A percentile compares a stretch with the other conserved stretches of the same genome.
Evolutionary conservation across 768 basidiomycete genomes (phyloP).

Genomic region (Xerocomus spinulosus): DNA sequence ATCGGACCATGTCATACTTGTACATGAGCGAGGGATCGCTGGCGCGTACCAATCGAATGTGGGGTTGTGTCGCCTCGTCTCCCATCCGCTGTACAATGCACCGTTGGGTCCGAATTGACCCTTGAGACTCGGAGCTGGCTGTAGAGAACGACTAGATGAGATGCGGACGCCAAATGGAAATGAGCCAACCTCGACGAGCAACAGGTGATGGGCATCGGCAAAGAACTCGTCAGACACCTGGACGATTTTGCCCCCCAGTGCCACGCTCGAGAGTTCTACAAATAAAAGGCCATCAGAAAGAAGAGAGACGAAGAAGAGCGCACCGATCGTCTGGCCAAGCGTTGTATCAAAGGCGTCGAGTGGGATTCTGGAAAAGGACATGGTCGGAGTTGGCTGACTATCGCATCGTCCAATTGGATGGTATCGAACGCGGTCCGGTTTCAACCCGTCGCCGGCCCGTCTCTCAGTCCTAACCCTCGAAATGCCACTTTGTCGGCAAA

Average conservation of each 20-base stretch:
- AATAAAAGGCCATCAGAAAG: neutral
- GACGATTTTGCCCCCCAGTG: slow-evolving; percentile 71
- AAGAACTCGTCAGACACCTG: slow-evolving; percentile 95
- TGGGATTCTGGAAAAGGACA: slow-evolving; percentile 43
- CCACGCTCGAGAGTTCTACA: slow-evolving; percentile 83
- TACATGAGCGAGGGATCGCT: too few species aligned
- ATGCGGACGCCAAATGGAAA: too few species aligned
- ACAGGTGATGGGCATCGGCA: slow-evolving; percentile 75
- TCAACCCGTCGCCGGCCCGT: neutral
- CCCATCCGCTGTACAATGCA: slow-evolving; percentile 94
- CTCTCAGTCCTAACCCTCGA: too few species aligned
- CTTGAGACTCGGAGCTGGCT: slow-evolving; percentile 86
- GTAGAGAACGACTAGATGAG: neutral
- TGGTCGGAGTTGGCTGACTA: too few species aligned
- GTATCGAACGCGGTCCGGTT: too few species aligned
- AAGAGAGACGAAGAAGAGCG: too few species aligned
- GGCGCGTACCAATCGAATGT: slow-evolving; percentile 74
- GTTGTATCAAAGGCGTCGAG: slow-evolving; percentile 43
- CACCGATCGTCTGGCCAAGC: slow-evolving; percentile 53
- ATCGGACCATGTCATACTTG: neutral
- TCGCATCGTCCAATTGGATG: too few species aligned
- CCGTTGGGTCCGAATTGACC: slow-evolving; percentile 98
- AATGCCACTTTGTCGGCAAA: too few species aligned
- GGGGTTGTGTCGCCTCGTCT: slow-evolving; percentile 84
- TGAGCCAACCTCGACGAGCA: slow-evolving; percentile 68